Conservation (phyloP, 2,329 filamentous ascomycete species). For the Cytospora paraplurivora region DNA sequence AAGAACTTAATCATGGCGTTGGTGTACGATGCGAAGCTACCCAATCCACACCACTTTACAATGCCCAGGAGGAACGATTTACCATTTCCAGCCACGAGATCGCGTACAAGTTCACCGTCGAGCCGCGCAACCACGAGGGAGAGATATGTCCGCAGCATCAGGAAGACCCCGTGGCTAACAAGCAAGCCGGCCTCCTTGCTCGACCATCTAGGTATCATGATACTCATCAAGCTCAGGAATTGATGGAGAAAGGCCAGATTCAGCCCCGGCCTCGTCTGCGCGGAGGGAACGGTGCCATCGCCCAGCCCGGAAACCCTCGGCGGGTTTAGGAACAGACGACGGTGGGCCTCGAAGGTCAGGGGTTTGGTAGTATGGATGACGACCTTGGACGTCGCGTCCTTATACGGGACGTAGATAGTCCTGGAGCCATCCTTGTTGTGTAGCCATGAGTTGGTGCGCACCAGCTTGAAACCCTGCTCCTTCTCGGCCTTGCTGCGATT, state of each 20-base stretch:
- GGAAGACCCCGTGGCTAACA: conserved; percentile 83
- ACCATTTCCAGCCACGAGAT: conserved; percentile 93
- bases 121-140: conserved; percentile 90
- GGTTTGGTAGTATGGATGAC: conserved; percentile 87
- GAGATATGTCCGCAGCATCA: conserved; percentile 90
- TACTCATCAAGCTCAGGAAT: conserved; percentile 92
- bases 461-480: conserved; percentile 77
- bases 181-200: conserved; percentile 94
- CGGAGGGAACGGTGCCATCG: conserved; percentile 76
- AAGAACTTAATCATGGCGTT: conserved; percentile 99
- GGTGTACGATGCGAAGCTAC: conserved; percentile 91
- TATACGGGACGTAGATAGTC: conserved; percentile 94
- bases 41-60: conserved; percentile 92
- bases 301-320: conserved; percentile 78
- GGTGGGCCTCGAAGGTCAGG: conserved; percentile 94
- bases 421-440: conserved; percentile 92
- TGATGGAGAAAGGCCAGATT: conserved; percentile 97
- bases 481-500: conserved; percentile 72
- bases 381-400: conserved; percentile 84
- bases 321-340: conserved; percentile 88
- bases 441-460: conserved; percentile 90
- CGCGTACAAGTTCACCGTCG: conserved; percentile 93
- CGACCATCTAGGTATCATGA: conserved; percentile 94
- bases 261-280: conserved; percentile 88
- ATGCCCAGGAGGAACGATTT: conserved; percentile 87